These are phyloP conservation scores for Xylariaceae sp. DNA, from an alignment of 2,329 filamentous ascomycete genomes.

Conservation along the genomic window DNA sequence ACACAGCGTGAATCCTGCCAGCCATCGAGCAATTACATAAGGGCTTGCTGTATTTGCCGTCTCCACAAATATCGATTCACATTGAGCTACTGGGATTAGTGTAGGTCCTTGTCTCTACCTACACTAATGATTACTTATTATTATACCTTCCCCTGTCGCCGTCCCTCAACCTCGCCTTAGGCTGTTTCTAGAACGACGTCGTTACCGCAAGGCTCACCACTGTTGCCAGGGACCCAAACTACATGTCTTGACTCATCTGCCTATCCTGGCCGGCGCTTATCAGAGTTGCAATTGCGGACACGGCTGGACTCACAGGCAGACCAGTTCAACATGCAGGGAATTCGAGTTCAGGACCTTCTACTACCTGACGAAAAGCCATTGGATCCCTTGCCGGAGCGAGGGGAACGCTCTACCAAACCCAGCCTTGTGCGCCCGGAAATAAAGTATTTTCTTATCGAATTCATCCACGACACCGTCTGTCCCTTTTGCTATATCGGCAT, in stretches of 20 bases:
- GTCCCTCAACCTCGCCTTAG: background rate
- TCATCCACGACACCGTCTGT: constrained; percentile 49
- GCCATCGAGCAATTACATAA: constrained; percentile 9
- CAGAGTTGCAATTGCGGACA: background rate
- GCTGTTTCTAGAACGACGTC: background rate
- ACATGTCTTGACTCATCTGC: background rate
- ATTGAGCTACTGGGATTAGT: constrained; percentile 4
- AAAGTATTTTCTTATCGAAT: constrained; percentile 40
- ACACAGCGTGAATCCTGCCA: constrained; percentile 2
- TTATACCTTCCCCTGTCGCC: background rate
- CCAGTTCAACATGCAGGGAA: constrained; percentile 28
- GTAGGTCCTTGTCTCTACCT: constrained; percentile 4
- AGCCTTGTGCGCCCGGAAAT: constrained; percentile 5
- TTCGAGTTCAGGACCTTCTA: constrained; percentile 30
- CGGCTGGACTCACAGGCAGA: background rate
- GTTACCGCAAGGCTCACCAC: background rate
- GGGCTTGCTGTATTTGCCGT: constrained; percentile 6
- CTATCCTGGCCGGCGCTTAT: background rate
- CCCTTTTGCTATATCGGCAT: constrained; percentile 51
- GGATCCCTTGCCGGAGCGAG: constrained; percentile 1
- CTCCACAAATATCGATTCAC: constrained; percentile 9
- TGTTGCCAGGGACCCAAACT: background rate
- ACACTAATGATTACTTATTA: background rate
- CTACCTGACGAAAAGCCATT: constrained; percentile 22
- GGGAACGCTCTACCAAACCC: background rate